These are phyloP conservation scores for Leptoxyphium fumago DNA, from an alignment of 2,329 filamentous ascomycete species.

Conservation along the genomic window DNA sequence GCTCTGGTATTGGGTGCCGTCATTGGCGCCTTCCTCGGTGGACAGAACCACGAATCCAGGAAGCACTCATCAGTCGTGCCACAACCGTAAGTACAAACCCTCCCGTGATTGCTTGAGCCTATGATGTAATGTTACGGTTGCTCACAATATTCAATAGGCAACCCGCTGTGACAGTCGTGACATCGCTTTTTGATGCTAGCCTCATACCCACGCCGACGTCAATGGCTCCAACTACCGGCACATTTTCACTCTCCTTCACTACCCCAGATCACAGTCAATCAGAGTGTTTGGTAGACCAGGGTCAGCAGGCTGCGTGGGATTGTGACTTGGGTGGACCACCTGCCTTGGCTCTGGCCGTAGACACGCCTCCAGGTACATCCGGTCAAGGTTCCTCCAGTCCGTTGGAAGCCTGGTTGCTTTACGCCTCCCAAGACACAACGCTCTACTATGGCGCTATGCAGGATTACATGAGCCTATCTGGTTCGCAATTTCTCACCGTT, in stretches of 20 bases:
- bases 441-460: slow-evolving; percentile 19
- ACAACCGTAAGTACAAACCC: too few relatives aligned
- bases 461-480: slow-evolving; percentile 24
- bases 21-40: slow-evolving; percentile 20
- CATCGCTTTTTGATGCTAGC: slow-evolving; percentile 19
- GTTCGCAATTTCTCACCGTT: slow-evolving; percentile 35
- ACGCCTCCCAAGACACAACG: slow-evolving; percentile 10
- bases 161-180: slow-evolving; percentile 6
- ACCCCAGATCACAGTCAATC: slow-evolving; percentile 35
- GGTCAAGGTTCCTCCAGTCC: slow-evolving; percentile 4
- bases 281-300: slow-evolving; percentile 43
- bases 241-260: slow-evolving; percentile 39
- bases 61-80: slow-evolving; percentile 1
- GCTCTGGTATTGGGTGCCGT: slow-evolving; percentile 19
- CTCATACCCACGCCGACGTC: slow-evolving; percentile 37
- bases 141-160: neutral
- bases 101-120: too few relatives aligned
- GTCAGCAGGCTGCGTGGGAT: slow-evolving; percentile 46
- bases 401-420: neutral
- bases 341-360: slow-evolving; percentile 16
- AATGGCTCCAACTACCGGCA: slow-evolving; percentile 39
- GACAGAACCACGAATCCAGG: slow-evolving; percentile 10
- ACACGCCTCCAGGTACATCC: slow-evolving; percentile 6
- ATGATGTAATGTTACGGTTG: neutral
- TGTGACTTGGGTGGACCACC: slow-evolving; percentile 35